Evolutionary conservation across 2,329 filamentous ascomycete genomes (phyloP).

Genomic region (Spiromastix sp.): DNA sequence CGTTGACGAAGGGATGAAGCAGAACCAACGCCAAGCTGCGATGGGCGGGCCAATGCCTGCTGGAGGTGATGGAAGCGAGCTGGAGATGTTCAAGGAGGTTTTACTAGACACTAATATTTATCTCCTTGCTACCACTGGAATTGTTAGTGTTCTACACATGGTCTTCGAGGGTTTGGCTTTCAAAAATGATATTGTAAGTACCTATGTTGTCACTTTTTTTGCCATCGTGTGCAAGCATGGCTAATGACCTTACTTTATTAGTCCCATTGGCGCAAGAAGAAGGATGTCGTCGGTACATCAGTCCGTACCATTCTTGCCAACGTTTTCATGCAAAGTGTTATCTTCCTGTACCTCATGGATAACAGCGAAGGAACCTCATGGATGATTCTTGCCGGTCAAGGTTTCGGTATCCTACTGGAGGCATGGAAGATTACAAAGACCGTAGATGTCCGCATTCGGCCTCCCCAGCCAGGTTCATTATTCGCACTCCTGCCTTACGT

Average conservation of each 20-base stretch:
- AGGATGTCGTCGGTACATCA: slow-evolving; percentile 94
- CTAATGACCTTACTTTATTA: too few relatives aligned
- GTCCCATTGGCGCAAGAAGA: slow-evolving; percentile 97
- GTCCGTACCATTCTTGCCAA: slow-evolving; percentile 94
- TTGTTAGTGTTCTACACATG: slow-evolving; percentile 85
- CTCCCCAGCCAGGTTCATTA: slow-evolving; percentile 54
- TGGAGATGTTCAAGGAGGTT: slow-evolving; percentile 95
- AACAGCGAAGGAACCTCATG: slow-evolving; percentile 97
- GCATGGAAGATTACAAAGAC: slow-evolving; percentile 96
- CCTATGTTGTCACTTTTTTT: neutral
- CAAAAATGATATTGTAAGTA: slow-evolving; percentile 74
- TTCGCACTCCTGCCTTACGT: slow-evolving; percentile 70
- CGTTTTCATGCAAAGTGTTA: slow-evolving; percentile 92
- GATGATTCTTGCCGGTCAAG: slow-evolving; percentile 96
- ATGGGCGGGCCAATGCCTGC: slow-evolving; percentile 60
- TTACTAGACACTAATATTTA: slow-evolving; percentile 90
- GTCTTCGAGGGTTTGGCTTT: slow-evolving; percentile 93
- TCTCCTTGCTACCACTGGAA: slow-evolving; percentile 69
- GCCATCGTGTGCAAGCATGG: neutral
- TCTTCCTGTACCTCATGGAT: slow-evolving; percentile 93
- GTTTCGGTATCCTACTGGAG: slow-evolving; percentile 66
- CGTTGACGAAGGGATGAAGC: slow-evolving; percentile 79
- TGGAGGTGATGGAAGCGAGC: slow-evolving; percentile 81
- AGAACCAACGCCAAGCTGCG: slow-evolving; percentile 68
- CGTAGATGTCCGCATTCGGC: slow-evolving; percentile 74